These are phyloP conservation scores for Pisolithus marmoratus DNA, from an alignment of 768 basidiomycete genomes.

Conservation along the genomic window DNA sequence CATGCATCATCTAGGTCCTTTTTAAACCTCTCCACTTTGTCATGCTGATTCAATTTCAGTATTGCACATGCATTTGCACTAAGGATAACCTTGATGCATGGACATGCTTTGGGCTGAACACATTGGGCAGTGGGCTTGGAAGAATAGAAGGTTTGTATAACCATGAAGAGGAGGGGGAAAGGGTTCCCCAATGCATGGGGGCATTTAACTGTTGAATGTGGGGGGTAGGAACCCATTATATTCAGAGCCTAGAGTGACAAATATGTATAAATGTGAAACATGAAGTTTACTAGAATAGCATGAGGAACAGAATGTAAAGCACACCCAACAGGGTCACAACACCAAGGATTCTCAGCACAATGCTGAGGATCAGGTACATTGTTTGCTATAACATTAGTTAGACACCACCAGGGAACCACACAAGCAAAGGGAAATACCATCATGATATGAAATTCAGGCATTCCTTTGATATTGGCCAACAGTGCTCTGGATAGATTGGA, in stretches of 20 bases:
- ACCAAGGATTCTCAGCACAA: neutral
- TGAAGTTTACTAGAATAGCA: neutral
- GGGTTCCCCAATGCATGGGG: neutral
- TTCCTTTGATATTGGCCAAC: too few species aligned
- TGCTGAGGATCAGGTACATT: neutral
- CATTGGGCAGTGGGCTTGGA: too few species aligned
- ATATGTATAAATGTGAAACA: neutral
- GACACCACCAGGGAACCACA: too few species aligned
- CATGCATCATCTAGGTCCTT: neutral
- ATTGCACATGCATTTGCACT: neutral
- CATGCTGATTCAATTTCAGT: neutral
- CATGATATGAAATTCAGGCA: neutral
- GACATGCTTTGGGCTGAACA: too few species aligned
- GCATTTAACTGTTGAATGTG: neutral
- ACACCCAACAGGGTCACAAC: neutral
- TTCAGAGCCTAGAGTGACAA: neutral
- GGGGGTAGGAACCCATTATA: neutral
- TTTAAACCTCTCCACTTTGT: neutral
- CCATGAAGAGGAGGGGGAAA: neutral
- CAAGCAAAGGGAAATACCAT: too few species aligned
- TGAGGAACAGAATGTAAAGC: neutral
- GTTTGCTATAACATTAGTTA: neutral
- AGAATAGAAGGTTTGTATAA: neutral
- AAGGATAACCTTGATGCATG: neutral
- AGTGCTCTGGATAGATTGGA: too few species aligned